Conservation (phyloP, 2,329 filamentous ascomycete species). For the Neonectria sp. region DNA sequence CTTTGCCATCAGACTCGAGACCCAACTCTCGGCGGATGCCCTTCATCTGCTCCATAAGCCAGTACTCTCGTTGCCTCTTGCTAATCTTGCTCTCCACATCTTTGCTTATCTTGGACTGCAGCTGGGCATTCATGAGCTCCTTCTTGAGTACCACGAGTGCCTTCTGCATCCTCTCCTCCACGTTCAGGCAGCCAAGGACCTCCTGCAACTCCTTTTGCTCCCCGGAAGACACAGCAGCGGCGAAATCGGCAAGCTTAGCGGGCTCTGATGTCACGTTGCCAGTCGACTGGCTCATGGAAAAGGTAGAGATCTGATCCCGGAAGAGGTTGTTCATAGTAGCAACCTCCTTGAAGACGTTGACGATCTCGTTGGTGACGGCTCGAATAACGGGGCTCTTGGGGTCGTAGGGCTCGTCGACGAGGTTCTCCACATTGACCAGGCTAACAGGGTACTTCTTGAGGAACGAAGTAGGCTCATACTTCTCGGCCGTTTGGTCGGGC, state of each 20-base stretch:
- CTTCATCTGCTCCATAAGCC: conserved; percentile 99
- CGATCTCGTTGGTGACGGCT: conserved; percentile 96
- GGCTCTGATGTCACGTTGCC: conserved; percentile 97
- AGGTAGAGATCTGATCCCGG: conserved; percentile 96
- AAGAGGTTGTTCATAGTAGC: conserved; percentile 95
- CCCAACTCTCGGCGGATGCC: conserved; percentile 95
- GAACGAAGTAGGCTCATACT: conserved; percentile 92
- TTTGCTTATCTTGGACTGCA: conserved; percentile 97
- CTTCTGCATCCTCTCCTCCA: conserved; percentile 94
- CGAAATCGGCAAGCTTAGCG: conserved; percentile 95
- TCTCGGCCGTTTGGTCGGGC: conserved; percentile 63
- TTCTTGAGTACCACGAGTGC: conserved; percentile 95
- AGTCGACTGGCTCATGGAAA: conserved; percentile 94
- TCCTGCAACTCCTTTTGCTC: conserved; percentile 94
- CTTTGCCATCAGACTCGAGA: conserved; percentile 97
- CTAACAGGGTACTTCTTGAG: conserved; percentile 93
- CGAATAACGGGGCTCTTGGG: conserved; percentile 91
- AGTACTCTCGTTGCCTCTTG: conserved; percentile 97
- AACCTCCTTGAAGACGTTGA: conserved; percentile 99
- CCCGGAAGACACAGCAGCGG: conserved; percentile 94
- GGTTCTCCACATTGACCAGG: conserved; percentile 94
- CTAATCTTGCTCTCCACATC: conserved; percentile 98
- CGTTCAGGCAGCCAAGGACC: conserved; percentile 88
- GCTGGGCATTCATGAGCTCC: conserved; percentile 96
- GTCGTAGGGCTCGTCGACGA: conserved; percentile 90